Base-by-base conservation (phyloP, 148 eudicot genomes). In the Chenopodium berlandieri region DNA sequence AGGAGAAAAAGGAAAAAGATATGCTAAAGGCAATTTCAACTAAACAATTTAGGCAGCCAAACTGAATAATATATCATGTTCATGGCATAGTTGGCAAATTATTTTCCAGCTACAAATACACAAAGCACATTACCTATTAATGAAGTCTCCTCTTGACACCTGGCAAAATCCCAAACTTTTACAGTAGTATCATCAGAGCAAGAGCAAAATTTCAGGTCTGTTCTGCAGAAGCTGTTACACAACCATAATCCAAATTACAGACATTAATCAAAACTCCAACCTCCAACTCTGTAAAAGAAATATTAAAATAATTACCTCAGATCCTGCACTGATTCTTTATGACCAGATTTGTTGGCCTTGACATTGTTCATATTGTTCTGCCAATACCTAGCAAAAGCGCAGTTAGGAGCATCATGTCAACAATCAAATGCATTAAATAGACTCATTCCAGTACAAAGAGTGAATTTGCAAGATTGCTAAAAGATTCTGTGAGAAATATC, bases 361-460 rank as follows among this genome's bases (percentile, higher is more conserved):
- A 96, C 98, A 83, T 96, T 94, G 83, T 96, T 96, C 99, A 96
- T 96, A 88, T 94, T 96, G 85, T 86, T 94, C 85, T 96, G 99
- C 99, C 99, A 96, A 73, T 96, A 96, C 93, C 99, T 96, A 86
- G 34, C 63, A 83, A 75, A 46, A 54, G 64, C 68, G 77, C 70
- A 71, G 14, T 79, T 71, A 71, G 48, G 47, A 74, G 79, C 30
- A 65, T 82, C 58, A 87, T 52, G 63, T 70, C 71, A 77, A 66
- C 31, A 76, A 78, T 37, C 54, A 77, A 78, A 47, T n/a, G 65
- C 62, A 44, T 32, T 79, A 68, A 40, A 56, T 4, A 9, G 0
- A 25, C 52, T 44, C 31, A 47, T n/a, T 60, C 60, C 30, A 66
- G 54, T 63, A 54, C 11, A 44, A 68, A 2, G 78, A 19, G 74